Evolutionary conservation across 1,284 basidiomycete genomes (phyloP), one percentile per base, ranked within the genome.

Genomic region (Puccinia novopanici): DNA sequence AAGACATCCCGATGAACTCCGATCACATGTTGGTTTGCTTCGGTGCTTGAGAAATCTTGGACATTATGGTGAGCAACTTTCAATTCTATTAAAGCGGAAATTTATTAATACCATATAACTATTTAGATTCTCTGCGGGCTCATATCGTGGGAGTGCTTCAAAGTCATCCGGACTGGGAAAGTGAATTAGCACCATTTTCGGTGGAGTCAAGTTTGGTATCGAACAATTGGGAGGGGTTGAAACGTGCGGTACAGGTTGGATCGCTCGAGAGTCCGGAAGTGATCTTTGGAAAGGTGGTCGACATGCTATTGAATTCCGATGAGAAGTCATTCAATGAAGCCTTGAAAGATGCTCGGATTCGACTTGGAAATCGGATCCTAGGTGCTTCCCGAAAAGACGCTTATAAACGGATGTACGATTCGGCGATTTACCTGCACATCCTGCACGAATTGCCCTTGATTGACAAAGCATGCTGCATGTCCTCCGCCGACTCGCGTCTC

Each of bases 201-300:
- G 91, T 94, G 17, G 96, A 99, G 87, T 94, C 95, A 80, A 93
- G 94, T 0, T 96, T 95, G 91, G 96, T 96, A 88, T 91, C 94
- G 27, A 93, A 94, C 10, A 94, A 96, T 83, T 98, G 96, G 95
- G 88, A 90, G 12, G 92, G 92, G 70, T 91, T 98, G 30, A 50
- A 89, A 91, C 50, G 86, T 88, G n/a, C 86, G 87, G 40, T 87
- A 88, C 34, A 87, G 88, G 72, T 84, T 86, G 50, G 88, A 89
- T 52, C 88, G 88, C 0, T 87, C 12, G 84, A 83, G 30, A 86
- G 86, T 19, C 84, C 93, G 0, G 90, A 92, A 55, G 88, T 92
- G 54, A 90, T 92, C 24, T 91, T 97, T 81, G 95, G 92, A 3
- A 89, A 91, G 37, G 90, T 95, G 19, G 88, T 99, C 42, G 88